phyloP scores from a whole-genome alignment of 2,329 filamentous ascomycete species.

The Alternaria ethzedia region DNA sequence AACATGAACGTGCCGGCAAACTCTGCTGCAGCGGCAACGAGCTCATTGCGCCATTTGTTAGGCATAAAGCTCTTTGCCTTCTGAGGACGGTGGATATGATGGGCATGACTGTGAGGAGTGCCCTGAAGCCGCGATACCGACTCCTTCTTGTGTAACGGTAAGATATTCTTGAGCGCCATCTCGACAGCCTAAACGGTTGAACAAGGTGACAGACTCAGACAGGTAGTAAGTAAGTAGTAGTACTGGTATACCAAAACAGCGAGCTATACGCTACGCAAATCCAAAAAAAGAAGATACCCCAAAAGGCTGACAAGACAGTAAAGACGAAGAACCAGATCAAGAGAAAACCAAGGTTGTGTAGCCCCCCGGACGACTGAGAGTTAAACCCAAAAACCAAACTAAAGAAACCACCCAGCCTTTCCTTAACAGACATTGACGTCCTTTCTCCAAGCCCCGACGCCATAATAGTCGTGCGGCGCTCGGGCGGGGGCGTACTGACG shows the following conservation, averaged over 20 bases:
- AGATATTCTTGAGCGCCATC: constrained; percentile 17
- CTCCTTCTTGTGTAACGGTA: constrained; percentile 15
- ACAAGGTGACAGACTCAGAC: not conserved
- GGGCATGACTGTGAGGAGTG: not conserved
- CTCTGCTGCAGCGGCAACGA: constrained; percentile 46
- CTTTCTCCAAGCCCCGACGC: not conserved
- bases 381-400: not conserved
- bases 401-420: not conserved
- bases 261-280: not conserved
- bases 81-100: not conserved
- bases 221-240: not conserved
- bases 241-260: not conserved
- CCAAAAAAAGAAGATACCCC: not conserved
- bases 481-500: not conserved
- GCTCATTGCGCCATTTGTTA: constrained; percentile 41
- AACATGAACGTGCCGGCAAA: constrained; percentile 52
- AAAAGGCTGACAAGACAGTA: not conserved
- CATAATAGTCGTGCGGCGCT: not conserved
- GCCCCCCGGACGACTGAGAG: not conserved
- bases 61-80: not conserved
- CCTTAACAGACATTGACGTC: not conserved
- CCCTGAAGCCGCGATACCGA: not conserved
- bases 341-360: not conserved
- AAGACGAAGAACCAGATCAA: not conserved
- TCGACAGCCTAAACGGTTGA: not conserved